phyloP scores from a whole-genome alignment of 768 basidiomycete species.

The Fomitopsis serialis region DNA sequence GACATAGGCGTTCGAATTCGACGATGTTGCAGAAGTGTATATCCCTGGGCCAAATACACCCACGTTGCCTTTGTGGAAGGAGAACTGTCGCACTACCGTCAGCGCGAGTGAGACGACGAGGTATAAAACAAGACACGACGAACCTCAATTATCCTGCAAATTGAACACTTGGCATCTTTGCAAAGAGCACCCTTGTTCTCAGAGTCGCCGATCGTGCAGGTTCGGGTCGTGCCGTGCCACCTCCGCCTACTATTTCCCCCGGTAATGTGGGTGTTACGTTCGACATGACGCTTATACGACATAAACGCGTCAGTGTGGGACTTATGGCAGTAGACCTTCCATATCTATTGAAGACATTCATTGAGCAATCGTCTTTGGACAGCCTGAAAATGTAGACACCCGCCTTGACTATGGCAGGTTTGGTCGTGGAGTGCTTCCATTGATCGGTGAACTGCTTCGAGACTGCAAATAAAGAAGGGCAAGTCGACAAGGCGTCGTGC shows the following conservation, averaged over 20 bases:
- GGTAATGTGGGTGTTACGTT: not conserved
- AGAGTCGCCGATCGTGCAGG: slow-evolving; percentile 18
- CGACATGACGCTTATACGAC: slow-evolving; percentile 16
- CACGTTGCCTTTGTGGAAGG: slow-evolving; percentile 18
- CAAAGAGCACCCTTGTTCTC: slow-evolving; percentile 10
- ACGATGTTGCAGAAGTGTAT: slow-evolving; percentile 24
- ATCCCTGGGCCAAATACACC: slow-evolving; percentile 21
- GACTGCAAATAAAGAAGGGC: slow-evolving; percentile 7
- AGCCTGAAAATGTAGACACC: not conserved
- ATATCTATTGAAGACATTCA: slow-evolving; percentile 10
- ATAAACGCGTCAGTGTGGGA: slow-evolving; percentile 10
- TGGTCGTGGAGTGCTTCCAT: slow-evolving; percentile 1
- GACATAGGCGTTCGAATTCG: slow-evolving; percentile 21
- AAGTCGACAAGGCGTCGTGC: not conserved
- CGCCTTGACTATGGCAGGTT: slow-evolving; percentile 11
- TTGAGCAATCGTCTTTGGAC: not conserved
- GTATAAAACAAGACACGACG: not conserved
- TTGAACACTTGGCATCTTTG: slow-evolving; percentile 5
- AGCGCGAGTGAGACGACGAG: not conserved
- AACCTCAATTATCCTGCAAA: slow-evolving; percentile 20
- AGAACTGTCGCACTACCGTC: slow-evolving; percentile 5
- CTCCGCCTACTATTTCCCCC: slow-evolving; percentile 19
- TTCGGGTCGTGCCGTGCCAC: slow-evolving; percentile 22
- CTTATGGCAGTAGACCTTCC: slow-evolving; percentile 14
- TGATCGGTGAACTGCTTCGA: slow-evolving; percentile 17